Percentiles rank a stretch among this genome's conserved stretches.
Evolutionary conservation across 768 basidiomycete species (phyloP).

Genomic region (Tephrocybe sp.): DNA sequence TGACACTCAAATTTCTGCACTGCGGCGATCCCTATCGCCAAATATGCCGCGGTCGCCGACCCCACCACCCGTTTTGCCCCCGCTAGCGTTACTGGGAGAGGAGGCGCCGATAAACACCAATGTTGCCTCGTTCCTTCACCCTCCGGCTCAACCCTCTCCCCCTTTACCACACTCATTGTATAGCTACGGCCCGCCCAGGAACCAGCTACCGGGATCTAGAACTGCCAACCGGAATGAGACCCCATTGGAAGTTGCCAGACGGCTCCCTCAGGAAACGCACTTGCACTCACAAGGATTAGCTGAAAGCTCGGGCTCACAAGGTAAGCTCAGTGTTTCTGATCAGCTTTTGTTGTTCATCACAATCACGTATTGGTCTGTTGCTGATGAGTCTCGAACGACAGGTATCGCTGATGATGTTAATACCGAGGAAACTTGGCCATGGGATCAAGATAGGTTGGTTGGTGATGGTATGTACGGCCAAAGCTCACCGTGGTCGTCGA

Average conservation of each 20-base stretch:
- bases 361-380: neutral
- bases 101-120: conserved; percentile 14
- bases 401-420: neutral
- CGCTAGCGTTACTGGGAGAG: conserved; percentile 29
- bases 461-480: neutral
- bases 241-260: conserved; percentile 8
- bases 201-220: conserved; percentile 6
- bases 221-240: conserved; percentile 8
- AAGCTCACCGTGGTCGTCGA: neutral
- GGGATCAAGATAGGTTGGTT: neutral
- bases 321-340: conserved; percentile 7
- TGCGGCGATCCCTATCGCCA: conserved; percentile 40
- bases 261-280: conserved; percentile 9
- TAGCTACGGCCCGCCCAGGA: conserved; percentile 12
- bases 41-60: conserved; percentile 22
- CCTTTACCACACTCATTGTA: conserved; percentile 20
- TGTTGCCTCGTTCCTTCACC: conserved; percentile 22
- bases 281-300: neutral
- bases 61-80: conserved; percentile 35
- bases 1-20: conserved; percentile 50
- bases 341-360: neutral
- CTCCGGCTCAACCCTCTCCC: conserved; percentile 20
- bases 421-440: conserved; percentile 8
- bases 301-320: conserved; percentile 3
- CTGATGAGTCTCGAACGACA: neutral